Evolutionary conservation across 176 grass and related monocot genomes (phyloP), one percentile per base, ranked within the genome.

Genomic region (Carex scoparia): DNA sequence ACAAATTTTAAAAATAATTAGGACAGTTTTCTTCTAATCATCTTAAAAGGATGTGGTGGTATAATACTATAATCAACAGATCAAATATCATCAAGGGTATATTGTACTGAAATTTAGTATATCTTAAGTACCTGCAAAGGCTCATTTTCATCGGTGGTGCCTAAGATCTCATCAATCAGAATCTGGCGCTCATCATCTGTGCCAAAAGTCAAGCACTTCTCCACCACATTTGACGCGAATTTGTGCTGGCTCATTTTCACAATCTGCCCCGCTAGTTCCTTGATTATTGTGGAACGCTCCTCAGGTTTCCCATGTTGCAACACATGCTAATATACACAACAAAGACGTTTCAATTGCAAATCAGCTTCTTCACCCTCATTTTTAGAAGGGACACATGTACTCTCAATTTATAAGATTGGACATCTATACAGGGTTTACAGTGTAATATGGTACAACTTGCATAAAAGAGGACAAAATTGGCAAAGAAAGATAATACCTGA

Each of bases 191-290:
- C 90, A 30, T 91, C 93, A 7, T 76, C 12, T 63, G 67, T 85
- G 66, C 96, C 96, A 86, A 88, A 95, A 79, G 90, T 87, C 76
- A 99, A 89, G 78, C 96, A 99, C 80, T 99, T 99, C 81, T 99
- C 96, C 75, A 95, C 86, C 82, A 99, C 96, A 88, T 95, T 99
- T 38, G 93, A 99, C 35, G 96, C 96, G 44, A 94, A 98, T 88
- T 99, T 99, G 79, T 99, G 96, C 71, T 89, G 96, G 87, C 96
- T 99, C 96, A 95, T 99, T 86, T 92, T 90, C 78, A 99, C 93
- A 40, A 99, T 99, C 67, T 99, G 96, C 16, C 93, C 96, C 51
- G 93, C 86, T 2, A 99, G 86, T 85, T 99, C 86, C 53, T 49
- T 89, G 38, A 99, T 95, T 80, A 95, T 94, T 79, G 83, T 75